Conservation (phyloP, 1,284 basidiomycete genomes). For the Mycena sp. region DNA sequence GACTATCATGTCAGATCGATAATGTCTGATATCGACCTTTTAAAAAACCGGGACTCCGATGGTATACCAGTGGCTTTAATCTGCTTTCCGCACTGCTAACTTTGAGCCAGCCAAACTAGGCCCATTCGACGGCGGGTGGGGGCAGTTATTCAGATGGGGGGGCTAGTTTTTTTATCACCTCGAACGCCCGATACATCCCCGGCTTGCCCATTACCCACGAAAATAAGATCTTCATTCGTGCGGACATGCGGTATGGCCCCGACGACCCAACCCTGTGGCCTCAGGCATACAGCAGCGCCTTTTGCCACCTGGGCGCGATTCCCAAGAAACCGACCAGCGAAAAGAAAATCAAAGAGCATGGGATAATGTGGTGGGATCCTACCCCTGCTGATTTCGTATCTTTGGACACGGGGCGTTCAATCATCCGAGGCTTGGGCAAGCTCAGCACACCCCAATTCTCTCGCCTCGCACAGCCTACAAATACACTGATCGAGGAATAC, state of each 20-base stretch:
- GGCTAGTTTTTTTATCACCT: background rate
- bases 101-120: background rate
- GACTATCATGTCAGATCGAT: no score
- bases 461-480: background rate
- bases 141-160: background rate
- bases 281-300: background rate
- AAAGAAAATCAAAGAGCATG: no score
- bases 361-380: constrained; percentile 6
- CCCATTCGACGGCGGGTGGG: constrained; percentile 3
- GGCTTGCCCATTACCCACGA: background rate
- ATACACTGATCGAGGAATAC: background rate
- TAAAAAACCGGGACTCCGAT: no score
- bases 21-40: no score
- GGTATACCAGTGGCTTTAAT: no score
- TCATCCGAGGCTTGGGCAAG: constrained; percentile 2
- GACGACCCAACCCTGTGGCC: constrained; percentile 3
- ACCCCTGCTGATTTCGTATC: background rate
- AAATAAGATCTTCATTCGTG: background rate
- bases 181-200: background rate
- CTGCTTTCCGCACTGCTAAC: no score
- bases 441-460: background rate
- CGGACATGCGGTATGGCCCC: background rate
- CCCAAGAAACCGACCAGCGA: background rate
- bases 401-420: background rate
- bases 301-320: background rate